These are phyloP conservation scores for Didymella pinodella DNA, from an alignment of 2,329 filamentous ascomycete species.

Conservation along the genomic window DNA sequence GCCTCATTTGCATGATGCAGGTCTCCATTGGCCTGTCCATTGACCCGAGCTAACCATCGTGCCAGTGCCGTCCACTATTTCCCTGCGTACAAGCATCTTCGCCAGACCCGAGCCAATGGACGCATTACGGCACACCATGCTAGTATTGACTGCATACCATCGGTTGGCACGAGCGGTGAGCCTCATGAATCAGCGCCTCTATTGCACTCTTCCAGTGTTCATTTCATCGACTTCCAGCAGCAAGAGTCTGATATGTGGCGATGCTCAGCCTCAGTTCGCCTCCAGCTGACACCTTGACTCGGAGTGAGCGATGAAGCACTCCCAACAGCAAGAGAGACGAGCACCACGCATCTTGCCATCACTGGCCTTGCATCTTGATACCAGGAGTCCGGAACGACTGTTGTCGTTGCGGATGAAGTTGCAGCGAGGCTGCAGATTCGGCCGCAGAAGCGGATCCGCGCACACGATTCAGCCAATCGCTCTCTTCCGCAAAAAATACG, in stretches of 20 bases:
- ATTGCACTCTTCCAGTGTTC: background rate
- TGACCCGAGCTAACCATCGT: background rate
- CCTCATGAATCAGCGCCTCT: background rate
- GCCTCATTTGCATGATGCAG: background rate
- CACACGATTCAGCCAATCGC: background rate
- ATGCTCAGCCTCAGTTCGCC: slow-evolving; percentile 2
- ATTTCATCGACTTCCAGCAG: background rate
- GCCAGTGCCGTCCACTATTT: background rate
- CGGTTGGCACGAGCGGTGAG: background rate
- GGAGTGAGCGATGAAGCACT: background rate
- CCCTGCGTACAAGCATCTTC: background rate
- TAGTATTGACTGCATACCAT: background rate
- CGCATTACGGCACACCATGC: background rate
- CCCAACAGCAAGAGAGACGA: background rate
- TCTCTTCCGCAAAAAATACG: background rate
- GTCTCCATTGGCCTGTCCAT: background rate
- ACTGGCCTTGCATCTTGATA: background rate
- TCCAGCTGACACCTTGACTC: background rate
- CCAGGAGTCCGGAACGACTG: background rate
- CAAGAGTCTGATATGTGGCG: background rate
- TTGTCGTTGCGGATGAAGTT: background rate
- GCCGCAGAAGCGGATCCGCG: background rate
- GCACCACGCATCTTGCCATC: background rate
- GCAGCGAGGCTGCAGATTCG: background rate
- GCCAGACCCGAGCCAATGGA: background rate